phyloP scores from a whole-genome alignment of 2,329 filamentous ascomycete genomes.

The Ophiobolus disseminans region DNA sequence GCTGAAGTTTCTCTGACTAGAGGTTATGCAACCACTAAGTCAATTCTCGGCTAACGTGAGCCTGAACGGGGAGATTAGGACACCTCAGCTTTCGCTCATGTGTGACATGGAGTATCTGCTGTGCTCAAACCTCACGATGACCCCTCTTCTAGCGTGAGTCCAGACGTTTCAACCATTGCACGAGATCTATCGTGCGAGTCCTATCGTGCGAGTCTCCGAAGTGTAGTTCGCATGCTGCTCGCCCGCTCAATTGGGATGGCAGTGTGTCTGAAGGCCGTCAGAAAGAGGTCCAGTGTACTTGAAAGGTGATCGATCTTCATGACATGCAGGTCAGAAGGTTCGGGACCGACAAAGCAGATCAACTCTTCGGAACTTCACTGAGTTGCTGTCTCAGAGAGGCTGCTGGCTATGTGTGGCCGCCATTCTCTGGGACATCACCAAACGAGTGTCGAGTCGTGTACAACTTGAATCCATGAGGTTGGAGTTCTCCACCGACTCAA shows the following conservation, averaged over 20 bases:
- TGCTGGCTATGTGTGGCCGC: too few relatives aligned
- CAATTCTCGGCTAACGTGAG: not conserved
- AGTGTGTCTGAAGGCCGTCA: not conserved
- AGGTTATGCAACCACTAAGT: not conserved
- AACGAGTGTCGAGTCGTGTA: conserved; percentile 2
- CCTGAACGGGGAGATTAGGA: too few relatives aligned
- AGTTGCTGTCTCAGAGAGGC: too few relatives aligned
- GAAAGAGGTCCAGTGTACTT: too few relatives aligned
- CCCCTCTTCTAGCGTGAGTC: conserved; percentile 29
- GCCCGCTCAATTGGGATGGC: not conserved
- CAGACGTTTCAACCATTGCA: conserved; percentile 36
- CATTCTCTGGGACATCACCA: not conserved
- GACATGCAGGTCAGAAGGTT: too few relatives aligned
- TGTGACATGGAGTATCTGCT: conserved; percentile 3
- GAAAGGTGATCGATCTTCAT: too few relatives aligned
- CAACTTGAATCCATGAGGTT: not conserved
- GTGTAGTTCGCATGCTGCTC: not conserved
- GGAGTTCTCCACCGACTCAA: not conserved
- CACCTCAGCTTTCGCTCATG: conserved; percentile 1
- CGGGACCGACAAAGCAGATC: not conserved
- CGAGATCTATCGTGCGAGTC: conserved; percentile 43
- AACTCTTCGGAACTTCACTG: too few relatives aligned
- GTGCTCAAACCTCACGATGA: conserved; percentile 9
- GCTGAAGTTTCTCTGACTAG: too few relatives aligned
- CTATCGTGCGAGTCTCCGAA: conserved; percentile 37